phyloP scores from a whole-genome alignment of 2,329 filamentous ascomycete species.

The Ophiocordyceps camponoti-rufipedis region DNA sequence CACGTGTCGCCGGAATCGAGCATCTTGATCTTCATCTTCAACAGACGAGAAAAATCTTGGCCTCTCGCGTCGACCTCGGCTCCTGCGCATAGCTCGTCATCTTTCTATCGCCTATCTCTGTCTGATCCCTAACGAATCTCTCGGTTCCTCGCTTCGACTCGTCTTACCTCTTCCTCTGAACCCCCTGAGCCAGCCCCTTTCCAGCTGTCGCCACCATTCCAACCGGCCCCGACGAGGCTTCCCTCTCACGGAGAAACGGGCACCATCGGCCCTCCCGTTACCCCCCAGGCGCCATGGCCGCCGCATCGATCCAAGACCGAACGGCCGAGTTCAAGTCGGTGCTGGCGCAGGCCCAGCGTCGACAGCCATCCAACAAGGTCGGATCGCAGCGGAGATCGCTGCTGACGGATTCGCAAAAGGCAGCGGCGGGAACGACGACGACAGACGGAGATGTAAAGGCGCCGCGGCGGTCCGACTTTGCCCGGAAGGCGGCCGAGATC shows the following conservation, averaged over 20 bases:
- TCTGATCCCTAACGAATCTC: too few species aligned
- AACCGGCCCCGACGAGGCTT: background rate
- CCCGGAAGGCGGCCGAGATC: conserved; percentile 77
- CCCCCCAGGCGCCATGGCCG: conserved; percentile 28
- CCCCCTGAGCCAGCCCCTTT: background rate
- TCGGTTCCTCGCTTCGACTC: background rate
- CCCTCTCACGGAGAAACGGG: background rate
- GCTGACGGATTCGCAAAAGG: conserved; percentile 55
- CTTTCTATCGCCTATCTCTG: background rate
- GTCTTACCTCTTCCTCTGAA: background rate
- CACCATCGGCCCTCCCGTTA: background rate
- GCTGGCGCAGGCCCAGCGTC: conserved; percentile 66
- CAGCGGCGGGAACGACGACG: conserved; percentile 29
- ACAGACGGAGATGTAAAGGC: conserved; percentile 31
- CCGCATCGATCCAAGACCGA: conserved; percentile 80
- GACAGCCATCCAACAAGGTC: conserved; percentile 57
- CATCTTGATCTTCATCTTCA: background rate
- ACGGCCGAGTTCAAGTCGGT: conserved; percentile 92
- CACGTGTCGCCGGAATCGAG: conserved; percentile 2
- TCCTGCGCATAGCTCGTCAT: background rate
- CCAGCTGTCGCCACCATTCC: background rate
- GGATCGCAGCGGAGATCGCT: conserved; percentile 67
- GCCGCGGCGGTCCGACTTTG: conserved; percentile 72
- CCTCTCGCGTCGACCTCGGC: background rate
- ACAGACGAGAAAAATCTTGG: background rate